A percentile compares a stretch with the other conserved stretches of the same genome.
These are phyloP conservation scores for Vaucheria bursata DNA, from an alignment of 352 stramenopile species.

Conservation along the genomic window DNA sequence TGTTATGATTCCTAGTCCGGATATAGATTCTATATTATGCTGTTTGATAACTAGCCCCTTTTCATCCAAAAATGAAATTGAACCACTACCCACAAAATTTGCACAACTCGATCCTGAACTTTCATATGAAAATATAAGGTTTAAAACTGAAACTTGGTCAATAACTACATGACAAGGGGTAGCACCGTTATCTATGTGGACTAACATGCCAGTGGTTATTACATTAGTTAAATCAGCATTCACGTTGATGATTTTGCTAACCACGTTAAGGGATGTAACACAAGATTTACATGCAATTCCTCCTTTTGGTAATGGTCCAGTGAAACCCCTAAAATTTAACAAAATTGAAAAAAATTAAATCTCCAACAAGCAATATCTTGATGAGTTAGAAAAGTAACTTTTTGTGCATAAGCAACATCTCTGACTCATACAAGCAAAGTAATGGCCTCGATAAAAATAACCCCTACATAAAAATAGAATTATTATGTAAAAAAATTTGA, in stretches of 20 bases:
- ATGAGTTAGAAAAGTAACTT: too few relatives aligned
- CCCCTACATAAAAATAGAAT: too few relatives aligned
- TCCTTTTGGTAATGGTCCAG: too few relatives aligned
- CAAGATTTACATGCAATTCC: constrained; percentile 36
- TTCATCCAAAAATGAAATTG: constrained; percentile 10
- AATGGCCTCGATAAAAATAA: too few relatives aligned
- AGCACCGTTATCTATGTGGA: not conserved
- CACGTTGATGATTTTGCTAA: too few relatives aligned
- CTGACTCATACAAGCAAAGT: too few relatives aligned
- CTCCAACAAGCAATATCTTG: too few relatives aligned
- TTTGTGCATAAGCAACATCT: too few relatives aligned
- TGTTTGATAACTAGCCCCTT: constrained; percentile 14
- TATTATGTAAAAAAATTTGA: too few relatives aligned
- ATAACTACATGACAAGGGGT: not conserved
- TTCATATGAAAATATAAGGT: not conserved
- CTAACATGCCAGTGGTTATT: not conserved
- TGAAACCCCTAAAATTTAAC: too few relatives aligned
- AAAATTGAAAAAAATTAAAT: too few relatives aligned
- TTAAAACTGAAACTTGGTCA: not conserved
- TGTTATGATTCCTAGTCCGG: constrained; percentile 19
- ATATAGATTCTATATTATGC: constrained; percentile 23
- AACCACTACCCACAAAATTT: not conserved
- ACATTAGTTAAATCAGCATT: not conserved
- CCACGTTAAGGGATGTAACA: too few relatives aligned
- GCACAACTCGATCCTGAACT: not conserved